Conservation (phyloP, 176 grass and related monocot species). For the Avena atlantica region DNA sequence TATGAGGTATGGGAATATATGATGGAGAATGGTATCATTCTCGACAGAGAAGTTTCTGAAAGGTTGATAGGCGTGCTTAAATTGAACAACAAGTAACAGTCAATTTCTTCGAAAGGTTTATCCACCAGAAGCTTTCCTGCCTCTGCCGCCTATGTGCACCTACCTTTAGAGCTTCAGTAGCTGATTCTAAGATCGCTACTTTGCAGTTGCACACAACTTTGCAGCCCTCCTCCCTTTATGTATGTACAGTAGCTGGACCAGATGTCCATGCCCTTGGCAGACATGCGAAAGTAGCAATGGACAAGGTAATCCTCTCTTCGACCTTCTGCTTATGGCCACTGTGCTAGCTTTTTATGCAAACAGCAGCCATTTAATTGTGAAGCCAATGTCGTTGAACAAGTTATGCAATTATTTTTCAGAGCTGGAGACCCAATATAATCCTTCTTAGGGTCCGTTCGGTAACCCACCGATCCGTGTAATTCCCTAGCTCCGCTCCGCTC, state of each 20-base stretch:
- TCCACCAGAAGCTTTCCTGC: neutral
- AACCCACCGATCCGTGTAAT: too few species aligned
- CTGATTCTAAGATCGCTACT: neutral
- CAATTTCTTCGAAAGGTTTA: constrained; percentile 23
- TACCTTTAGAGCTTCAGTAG: neutral
- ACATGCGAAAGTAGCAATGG: neutral
- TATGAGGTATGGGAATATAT: constrained; percentile 78
- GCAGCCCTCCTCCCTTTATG: neutral
- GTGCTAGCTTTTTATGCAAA: constrained; percentile 28
- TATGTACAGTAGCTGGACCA: constrained; percentile 6
- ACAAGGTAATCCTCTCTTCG: constrained; percentile 35
- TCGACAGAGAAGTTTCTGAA: constrained; percentile 67
- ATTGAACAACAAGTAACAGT: constrained; percentile 49
- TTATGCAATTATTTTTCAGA: neutral
- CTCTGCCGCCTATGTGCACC: neutral
- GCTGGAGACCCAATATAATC: constrained; percentile 13
- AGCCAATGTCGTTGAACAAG: neutral
- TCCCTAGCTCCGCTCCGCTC: too few species aligned
- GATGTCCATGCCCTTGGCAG: neutral
- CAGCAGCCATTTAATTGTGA: constrained; percentile 9
- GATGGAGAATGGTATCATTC: constrained; percentile 68
- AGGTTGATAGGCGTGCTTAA: constrained; percentile 65
- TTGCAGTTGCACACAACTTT: neutral
- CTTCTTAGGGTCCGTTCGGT: neutral
- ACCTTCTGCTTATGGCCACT: constrained; percentile 1